phyloP scores from a whole-genome alignment of 257 asterid species.

The Solanum paucissectum region DNA sequence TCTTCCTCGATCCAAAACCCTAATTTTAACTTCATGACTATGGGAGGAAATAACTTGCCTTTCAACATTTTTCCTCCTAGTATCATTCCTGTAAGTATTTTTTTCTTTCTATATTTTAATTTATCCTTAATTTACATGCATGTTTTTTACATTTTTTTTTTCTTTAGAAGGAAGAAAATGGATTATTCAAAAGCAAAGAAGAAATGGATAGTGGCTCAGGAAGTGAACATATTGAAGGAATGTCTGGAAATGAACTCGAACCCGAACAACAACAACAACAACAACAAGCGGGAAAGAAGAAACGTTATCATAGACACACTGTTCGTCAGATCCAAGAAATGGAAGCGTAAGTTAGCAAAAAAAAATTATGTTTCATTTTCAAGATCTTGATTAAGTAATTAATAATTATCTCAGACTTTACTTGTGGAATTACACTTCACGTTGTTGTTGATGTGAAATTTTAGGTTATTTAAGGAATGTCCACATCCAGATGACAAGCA shows the following conservation, averaged over 20 bases:
- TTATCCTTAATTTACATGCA: neutral
- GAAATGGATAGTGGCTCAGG: constrained; percentile 85
- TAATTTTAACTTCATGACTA: constrained; percentile 65
- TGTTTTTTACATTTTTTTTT: neutral
- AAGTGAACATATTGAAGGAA: constrained; percentile 66
- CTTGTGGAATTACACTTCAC: neutral
- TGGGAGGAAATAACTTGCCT: constrained; percentile 37
- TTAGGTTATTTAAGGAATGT: constrained; percentile 85
- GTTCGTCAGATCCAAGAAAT: constrained; percentile 94
- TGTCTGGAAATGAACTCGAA: constrained; percentile 67
- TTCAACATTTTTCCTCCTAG: constrained; percentile 72
- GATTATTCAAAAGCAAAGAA: constrained; percentile 50
- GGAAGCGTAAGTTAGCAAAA: constrained; percentile 48
- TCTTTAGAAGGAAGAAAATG: constrained; percentile 62
- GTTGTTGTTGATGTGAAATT: neutral
- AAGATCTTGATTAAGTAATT: neutral
- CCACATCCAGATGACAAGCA: constrained; percentile 98
- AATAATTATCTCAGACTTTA: neutral
- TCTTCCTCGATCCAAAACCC: constrained; percentile 54
- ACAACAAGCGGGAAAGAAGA: constrained; percentile 33
- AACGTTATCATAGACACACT: constrained; percentile 93
- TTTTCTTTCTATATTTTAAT: neutral
- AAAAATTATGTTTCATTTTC: neutral
- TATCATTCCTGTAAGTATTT: constrained; percentile 46
- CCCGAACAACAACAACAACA: constrained; percentile 17